A percentile compares a stretch with the other conserved stretches of the same genome.
phyloP scores from a whole-genome alignment of 192 early-diverging fungal species.

The Linnemannia schmuckeri region DNA sequence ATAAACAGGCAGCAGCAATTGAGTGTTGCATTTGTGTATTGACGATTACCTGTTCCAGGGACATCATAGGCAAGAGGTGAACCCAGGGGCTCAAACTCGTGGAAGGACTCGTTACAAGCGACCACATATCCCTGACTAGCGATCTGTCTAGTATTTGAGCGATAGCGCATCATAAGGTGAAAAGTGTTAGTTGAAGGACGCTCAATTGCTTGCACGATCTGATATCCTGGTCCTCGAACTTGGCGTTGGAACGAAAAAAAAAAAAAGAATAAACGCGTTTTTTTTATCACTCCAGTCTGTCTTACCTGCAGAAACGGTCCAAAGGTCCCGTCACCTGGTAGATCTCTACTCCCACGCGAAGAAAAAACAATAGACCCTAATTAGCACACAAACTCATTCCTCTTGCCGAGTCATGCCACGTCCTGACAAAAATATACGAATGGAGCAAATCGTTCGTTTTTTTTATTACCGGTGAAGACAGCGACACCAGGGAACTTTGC shows the following conservation, averaged over 20 bases:
- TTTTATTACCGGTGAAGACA: slow-evolving; percentile 44
- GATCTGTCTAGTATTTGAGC: slow-evolving; percentile 43
- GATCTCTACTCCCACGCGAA: slow-evolving; percentile 58
- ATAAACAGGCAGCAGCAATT: not conserved
- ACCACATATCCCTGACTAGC: slow-evolving; percentile 61
- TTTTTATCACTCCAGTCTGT: not conserved
- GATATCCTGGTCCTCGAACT: not conserved
- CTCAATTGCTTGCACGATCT: not conserved
- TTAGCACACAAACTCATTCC: not conserved
- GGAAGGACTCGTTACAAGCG: slow-evolving; percentile 72
- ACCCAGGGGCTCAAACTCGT: slow-evolving; percentile 71
- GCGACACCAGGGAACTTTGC: slow-evolving; percentile 66
- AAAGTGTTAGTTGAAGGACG: not conserved
- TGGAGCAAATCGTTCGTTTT: not conserved
- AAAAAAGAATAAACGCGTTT: not conserved
- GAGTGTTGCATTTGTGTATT: not conserved
- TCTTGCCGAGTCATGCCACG: not conserved
- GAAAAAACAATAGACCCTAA: not conserved
- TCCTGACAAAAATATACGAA: not conserved
- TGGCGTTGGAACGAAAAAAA: not conserved
- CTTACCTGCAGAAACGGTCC: slow-evolving; percentile 69
- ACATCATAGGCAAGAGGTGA: slow-evolving; percentile 68
- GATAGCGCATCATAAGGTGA: not conserved
- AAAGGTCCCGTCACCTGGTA: slow-evolving; percentile 76
- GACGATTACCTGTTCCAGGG: slow-evolving; percentile 53